Percentiles rank a stretch among this genome's conserved stretches.
phyloP scores from a whole-genome alignment of 2,329 filamentous ascomycete genomes.

The Parasarocladium wereldwijsianum region DNA sequence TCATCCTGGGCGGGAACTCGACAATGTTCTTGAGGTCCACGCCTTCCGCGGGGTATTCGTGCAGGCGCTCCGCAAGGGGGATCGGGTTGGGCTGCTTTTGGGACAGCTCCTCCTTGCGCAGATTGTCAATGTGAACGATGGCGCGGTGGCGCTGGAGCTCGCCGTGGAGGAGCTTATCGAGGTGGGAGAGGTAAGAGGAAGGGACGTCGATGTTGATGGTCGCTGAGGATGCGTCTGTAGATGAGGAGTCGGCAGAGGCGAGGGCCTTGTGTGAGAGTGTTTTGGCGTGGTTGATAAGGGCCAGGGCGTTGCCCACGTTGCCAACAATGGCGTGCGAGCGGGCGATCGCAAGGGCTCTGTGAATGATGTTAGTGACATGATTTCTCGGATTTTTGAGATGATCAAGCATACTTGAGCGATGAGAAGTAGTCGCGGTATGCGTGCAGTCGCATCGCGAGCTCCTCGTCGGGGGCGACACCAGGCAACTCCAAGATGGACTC shows the following conservation, averaged over 20 bases:
- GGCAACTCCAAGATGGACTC: constrained; percentile 81
- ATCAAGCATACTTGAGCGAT: constrained; percentile 57
- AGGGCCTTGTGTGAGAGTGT: constrained; percentile 44
- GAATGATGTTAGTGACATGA: constrained; percentile 3
- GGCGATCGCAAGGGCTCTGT: constrained; percentile 69
- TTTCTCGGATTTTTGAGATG: constrained; percentile 6
- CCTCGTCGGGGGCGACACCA: constrained; percentile 72
- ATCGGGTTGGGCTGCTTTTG: constrained; percentile 8
- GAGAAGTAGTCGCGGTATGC: constrained; percentile 72
- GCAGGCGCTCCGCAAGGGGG: constrained; percentile 61
- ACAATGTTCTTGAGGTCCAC: constrained; percentile 72
- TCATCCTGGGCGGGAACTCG: constrained; percentile 70
- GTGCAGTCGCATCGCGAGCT: constrained; percentile 63
- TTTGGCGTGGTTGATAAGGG: constrained; percentile 61
- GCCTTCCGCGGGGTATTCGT: constrained; percentile 56
- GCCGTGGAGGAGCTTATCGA: constrained; percentile 49
- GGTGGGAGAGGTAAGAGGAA: constrained; percentile 36
- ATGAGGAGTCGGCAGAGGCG: constrained; percentile 26
- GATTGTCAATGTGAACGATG: constrained; percentile 65
- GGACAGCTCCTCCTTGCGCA: constrained; percentile 32
- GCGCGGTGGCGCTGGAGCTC: constrained; percentile 72
- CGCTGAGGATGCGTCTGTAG: constrained; percentile 14
- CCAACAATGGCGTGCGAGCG: constrained; percentile 67
- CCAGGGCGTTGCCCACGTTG: constrained; percentile 66
- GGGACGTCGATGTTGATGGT: constrained; percentile 58